These are phyloP conservation scores for Colletotrichum sansevieriae DNA, from an alignment of 2,329 filamentous ascomycete genomes.

Conservation along the genomic window DNA sequence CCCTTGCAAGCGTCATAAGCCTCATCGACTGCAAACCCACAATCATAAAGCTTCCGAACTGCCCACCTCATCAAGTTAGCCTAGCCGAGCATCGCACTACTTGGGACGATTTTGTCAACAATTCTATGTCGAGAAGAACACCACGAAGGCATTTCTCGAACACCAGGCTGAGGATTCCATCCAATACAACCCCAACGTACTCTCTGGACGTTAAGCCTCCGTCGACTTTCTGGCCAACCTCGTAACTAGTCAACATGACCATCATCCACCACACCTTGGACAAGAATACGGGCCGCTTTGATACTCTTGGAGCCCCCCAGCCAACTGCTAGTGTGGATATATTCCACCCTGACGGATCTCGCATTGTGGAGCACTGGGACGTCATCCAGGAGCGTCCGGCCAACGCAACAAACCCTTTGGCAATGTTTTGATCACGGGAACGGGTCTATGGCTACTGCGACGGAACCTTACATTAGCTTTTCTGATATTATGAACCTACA, in stretches of 20 bases:
- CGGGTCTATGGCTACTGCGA: too few species aligned
- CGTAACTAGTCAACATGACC: constrained; percentile 7
- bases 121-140: background rate
- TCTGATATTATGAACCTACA: too few species aligned
- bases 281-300: constrained; percentile 1
- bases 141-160: background rate
- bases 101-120: constrained; percentile 17
- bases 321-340: constrained; percentile 25
- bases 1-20: background rate
- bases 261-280: constrained; percentile 15
- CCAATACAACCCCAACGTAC: constrained; percentile 32
- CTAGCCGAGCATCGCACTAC: constrained; percentile 2
- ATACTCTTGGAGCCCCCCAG: background rate
- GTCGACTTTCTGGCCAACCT: constrained; percentile 1
- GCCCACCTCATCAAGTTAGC: constrained; percentile 2
- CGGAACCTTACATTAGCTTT: too few species aligned
- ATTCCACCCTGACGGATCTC: constrained; percentile 29
- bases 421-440: constrained; percentile 5
- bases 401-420: constrained; percentile 28
- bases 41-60: background rate
- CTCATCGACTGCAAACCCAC: background rate
- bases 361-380: constrained; percentile 40
- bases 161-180: constrained; percentile 26
- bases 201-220: constrained; percentile 18
- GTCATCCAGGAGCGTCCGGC: too few species aligned